Conservation (phyloP, 306 rosid genomes). For the Potentilla sterilis region DNA sequence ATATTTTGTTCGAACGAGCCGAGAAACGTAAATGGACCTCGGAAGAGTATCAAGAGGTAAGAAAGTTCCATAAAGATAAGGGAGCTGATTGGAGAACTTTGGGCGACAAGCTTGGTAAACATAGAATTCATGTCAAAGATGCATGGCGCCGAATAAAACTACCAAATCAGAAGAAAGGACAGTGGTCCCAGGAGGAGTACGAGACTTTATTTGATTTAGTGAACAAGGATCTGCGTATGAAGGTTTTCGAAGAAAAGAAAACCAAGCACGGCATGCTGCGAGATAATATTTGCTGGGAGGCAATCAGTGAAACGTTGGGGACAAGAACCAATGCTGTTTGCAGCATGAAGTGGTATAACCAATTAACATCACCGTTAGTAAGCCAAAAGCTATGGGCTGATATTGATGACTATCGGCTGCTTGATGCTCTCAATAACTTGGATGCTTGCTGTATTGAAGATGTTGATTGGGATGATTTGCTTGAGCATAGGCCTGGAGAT, state of each 20-base stretch:
- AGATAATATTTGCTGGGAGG: constrained; percentile 79
- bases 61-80: constrained; percentile 34
- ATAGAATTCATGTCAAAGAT: constrained; percentile 68
- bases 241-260: constrained; percentile 52
- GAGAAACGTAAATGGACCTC: constrained; percentile 48
- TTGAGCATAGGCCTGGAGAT: constrained; percentile 70
- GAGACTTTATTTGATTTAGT: constrained; percentile 69
- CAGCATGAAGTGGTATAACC: constrained; percentile 66
- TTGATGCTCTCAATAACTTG: constrained; percentile 50
- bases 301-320: constrained; percentile 45
- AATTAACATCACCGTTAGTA: constrained; percentile 64
- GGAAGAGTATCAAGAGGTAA: constrained; percentile 51
- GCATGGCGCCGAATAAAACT: constrained; percentile 60
- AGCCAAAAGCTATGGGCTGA: constrained; percentile 55
- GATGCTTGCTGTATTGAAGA: constrained; percentile 71
- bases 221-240: constrained; percentile 58
- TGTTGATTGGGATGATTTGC: constrained; percentile 78
- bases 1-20: constrained; percentile 51
- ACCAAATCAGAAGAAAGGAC: constrained; percentile 35
- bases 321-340: constrained; percentile 42
- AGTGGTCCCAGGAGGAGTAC: constrained; percentile 71
- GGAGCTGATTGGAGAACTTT: constrained; percentile 61
- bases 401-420: constrained; percentile 64
- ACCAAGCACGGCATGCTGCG: constrained; percentile 67
- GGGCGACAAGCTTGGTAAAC: constrained; percentile 57